Evolutionary conservation across 2,329 filamentous ascomycete species (phyloP), one percentile per base, ranked within the genome.

Genomic region (Microcyclospora pomicola): DNA sequence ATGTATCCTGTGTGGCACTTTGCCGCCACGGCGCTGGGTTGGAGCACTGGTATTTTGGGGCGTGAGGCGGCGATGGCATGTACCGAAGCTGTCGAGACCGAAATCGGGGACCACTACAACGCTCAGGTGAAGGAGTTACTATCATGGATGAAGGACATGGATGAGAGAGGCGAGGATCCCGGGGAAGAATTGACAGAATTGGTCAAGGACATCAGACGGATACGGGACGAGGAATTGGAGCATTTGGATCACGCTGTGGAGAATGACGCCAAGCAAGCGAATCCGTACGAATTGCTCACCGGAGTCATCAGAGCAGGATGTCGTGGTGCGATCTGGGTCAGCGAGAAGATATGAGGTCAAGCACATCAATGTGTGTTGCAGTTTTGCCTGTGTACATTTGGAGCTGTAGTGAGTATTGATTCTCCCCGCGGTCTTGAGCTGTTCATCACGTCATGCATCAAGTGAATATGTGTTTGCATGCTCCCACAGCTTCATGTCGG

Each of bases 61-160:
- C 75, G 85, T 35, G 86, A 96, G 63, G 87, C 88, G 2, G 88
- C 91, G 28, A 98, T 98, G 91, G 91, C 91, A 10, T 98, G 91
- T 59, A 96, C 91, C 1, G 91, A 98, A 63, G 91, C 91, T 1
- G 88, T 98, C 1, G 91, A 98, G 69, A 98, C 88, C 6, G 91
- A 96, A 66, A 98, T 98, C 45, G 91, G 91, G 2, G 77, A 77
- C 19, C 91, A 98, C 63, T 98, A 98, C 60, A 96, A 96, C 58
- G 77, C 77, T 46, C 91, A 98, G 64, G 85, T 98, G 31, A 69
- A 84, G 16, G 72, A 75, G 37, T 64, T 98, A 50, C 60, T 96
- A 30, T 78, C 81, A 44, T 95, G 93, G 80, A 73, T 84, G 40
- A 68, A 73, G 6, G 72, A 79, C 47, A 83, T 86, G 68, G 75